phyloP scores from a whole-genome alignment of 495 filamentous ascomycete species.

The Annulohypoxylon bovei region DNA sequence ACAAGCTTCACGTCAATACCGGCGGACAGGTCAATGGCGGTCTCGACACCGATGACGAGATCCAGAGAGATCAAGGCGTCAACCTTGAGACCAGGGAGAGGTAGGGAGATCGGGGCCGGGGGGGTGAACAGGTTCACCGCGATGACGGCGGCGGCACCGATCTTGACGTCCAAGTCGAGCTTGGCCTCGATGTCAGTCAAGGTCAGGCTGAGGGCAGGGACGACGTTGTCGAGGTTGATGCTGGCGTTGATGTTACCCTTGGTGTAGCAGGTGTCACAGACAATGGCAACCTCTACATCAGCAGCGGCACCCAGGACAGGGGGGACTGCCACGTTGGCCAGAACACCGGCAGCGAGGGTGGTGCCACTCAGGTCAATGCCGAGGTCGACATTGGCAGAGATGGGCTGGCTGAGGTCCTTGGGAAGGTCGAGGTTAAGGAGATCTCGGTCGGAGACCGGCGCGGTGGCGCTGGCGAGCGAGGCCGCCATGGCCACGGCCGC shows the following conservation, averaged over 20 bases:
- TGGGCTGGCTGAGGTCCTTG: conserved; percentile 41
- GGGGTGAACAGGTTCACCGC: conserved; percentile 51
- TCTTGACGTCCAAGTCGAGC: conserved; percentile 47
- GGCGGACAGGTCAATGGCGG: conserved; percentile 52
- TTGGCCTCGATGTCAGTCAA: conserved; percentile 50
- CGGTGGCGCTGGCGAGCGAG: conserved; percentile 44
- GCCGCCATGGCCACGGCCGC: conserved; percentile 47
- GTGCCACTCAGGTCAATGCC: conserved; percentile 41
- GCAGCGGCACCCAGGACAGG: conserved; percentile 37
- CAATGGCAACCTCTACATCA: conserved; percentile 38
- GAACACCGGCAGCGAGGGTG: conserved; percentile 40
- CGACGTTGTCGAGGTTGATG: conserved; percentile 45
- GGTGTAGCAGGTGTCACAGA: conserved; percentile 49
- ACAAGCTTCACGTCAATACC: conserved; percentile 54
- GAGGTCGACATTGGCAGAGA: conserved; percentile 39
- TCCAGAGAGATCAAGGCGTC: conserved; percentile 53
- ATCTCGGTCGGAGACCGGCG: conserved; percentile 34
- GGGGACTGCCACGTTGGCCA: conserved; percentile 37
- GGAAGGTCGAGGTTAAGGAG: conserved; percentile 35
- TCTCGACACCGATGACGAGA: conserved; percentile 52
- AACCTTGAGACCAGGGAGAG: conserved; percentile 49
- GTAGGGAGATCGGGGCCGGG: conserved; percentile 40
- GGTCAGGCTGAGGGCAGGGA: conserved; percentile 46
- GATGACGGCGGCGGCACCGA: conserved; percentile 48
- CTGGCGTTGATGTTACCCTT: conserved; percentile 50